Conservation (phyloP, 768 basidiomycete genomes). For the Phlebiopsis flavidoalba region DNA sequence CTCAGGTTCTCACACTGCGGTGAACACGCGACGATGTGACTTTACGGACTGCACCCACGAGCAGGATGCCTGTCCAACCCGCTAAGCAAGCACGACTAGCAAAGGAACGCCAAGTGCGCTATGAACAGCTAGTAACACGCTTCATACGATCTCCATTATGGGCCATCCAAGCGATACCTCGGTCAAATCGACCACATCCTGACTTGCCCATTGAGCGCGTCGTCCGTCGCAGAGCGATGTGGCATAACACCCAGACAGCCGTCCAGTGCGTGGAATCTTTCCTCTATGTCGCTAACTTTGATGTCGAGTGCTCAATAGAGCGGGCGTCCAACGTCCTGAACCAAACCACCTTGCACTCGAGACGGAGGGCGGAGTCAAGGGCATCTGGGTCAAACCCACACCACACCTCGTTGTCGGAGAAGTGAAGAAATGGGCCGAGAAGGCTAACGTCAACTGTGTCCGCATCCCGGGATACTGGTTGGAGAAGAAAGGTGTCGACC, state of each 20-base stretch:
- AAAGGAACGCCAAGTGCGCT: not conserved
- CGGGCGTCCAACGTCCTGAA: not conserved
- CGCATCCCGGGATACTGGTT: slow-evolving; percentile 22
- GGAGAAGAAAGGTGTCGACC: slow-evolving; percentile 10
- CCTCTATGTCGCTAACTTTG: not conserved
- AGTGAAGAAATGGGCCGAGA: slow-evolving; percentile 12
- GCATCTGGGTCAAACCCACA: slow-evolving; percentile 10
- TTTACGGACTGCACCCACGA: not conserved
- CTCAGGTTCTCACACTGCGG: not conserved
- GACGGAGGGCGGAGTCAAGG: slow-evolving; percentile 6
- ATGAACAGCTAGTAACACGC: not conserved
- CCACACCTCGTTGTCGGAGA: slow-evolving; percentile 20
- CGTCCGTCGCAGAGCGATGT: not conserved
- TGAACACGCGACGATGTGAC: not conserved
- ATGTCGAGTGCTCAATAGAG: not conserved
- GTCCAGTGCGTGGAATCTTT: not conserved
- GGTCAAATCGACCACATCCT: not conserved
- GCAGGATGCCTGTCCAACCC: not conserved
- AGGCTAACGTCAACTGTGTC: slow-evolving; percentile 10
- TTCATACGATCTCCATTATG: slow-evolving; percentile 3
- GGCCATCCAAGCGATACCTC: not conserved
- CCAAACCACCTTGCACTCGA: slow-evolving; percentile 1
- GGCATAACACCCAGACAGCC: not conserved
- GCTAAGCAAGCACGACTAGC: not conserved
- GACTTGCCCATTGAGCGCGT: not conserved